Conservation (phyloP, 148 eudicot species). For the Vaccinium macrocarpon region DNA sequence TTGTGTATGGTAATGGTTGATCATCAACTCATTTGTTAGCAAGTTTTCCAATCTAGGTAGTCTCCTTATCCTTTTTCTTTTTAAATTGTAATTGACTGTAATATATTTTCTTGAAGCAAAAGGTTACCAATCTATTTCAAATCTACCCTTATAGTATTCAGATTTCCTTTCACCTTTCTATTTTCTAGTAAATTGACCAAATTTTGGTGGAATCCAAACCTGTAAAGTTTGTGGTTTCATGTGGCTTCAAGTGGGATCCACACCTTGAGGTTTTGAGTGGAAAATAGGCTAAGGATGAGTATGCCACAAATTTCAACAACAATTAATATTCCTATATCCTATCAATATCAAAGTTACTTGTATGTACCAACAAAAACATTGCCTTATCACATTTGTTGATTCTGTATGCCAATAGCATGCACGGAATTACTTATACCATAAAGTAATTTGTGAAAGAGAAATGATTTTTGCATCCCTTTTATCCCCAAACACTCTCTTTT, state of each 20-base stretch:
- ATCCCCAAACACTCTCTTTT: too few relatives aligned
- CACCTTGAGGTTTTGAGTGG: background rate
- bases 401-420: background rate
- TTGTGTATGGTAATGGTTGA: background rate
- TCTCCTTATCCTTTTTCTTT: background rate
- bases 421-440: background rate
- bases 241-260: conserved; percentile 4
- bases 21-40: background rate
- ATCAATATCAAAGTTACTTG: background rate
- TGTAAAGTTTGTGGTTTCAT: background rate
- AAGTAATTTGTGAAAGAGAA: background rate
- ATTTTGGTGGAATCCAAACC: conserved; percentile 8
- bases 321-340: background rate
- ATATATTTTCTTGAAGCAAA: background rate
- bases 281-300: background rate
- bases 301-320: background rate
- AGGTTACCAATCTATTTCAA: conserved; percentile 17
- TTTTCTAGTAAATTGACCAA: background rate
- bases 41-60: background rate
- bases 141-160: background rate
- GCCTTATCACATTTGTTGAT: background rate
- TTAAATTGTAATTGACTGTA: background rate
- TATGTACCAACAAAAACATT: background rate
- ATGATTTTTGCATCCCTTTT: too few relatives aligned
- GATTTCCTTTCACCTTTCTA: background rate